Percentiles rank a stretch among this genome's conserved stretches.
Evolutionary conservation across 108 stramenopile genomes (phyloP).

Genomic region (Skeletonema marinoi): DNA sequence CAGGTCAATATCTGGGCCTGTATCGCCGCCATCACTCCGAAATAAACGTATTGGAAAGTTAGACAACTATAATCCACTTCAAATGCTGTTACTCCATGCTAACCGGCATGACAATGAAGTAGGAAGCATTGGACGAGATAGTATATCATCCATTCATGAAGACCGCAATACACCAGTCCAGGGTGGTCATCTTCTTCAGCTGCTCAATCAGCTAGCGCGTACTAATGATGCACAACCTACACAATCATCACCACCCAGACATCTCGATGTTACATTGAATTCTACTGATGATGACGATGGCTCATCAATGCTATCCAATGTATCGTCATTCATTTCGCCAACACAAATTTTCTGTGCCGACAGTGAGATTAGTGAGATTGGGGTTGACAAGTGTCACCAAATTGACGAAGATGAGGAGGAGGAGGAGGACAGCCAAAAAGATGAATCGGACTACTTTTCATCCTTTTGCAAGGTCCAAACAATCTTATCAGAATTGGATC

Average conservation of each 20-base stretch:
- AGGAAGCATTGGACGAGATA: neutral
- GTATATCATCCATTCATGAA: neutral
- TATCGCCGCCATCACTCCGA: neutral
- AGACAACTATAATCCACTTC: neutral
- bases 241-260: neutral
- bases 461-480: constrained; percentile 19
- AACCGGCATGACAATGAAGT: neutral
- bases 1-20: neutral
- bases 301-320: neutral
- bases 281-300: neutral
- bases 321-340: neutral
- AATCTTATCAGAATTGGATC: constrained; percentile 7
- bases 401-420: neutral
- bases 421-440: neutral
- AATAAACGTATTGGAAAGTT: neutral
- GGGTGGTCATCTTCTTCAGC: neutral
- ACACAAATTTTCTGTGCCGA: neutral
- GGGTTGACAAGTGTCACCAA: neutral
- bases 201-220: neutral
- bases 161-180: neutral
- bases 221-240: neutral
- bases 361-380: neutral
- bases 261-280: neutral
- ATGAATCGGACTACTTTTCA: constrained; percentile 8
- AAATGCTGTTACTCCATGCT: neutral